Percentiles rank a stretch among this genome's conserved stretches.
Conservation (phyloP, 148 eudicot species). For the Fagopyrum tataricum region DNA sequence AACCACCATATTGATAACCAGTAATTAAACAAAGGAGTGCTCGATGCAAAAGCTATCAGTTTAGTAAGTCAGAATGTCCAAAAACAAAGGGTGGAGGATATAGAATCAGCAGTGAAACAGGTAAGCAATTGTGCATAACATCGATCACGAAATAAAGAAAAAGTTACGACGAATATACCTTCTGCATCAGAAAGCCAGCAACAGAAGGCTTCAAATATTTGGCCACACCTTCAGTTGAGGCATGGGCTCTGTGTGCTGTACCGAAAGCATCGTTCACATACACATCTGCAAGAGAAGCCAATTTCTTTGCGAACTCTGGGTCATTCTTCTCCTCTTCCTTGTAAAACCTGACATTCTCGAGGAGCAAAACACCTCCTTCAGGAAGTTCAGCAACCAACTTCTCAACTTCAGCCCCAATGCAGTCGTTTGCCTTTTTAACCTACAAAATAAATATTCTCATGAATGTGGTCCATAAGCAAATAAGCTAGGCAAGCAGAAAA, state of each 20-base stretch:
- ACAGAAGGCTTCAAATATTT: constrained; percentile 80
- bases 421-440: constrained; percentile 76
- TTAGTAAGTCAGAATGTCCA: too few species aligned
- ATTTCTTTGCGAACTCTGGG: constrained; percentile 70
- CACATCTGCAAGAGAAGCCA: constrained; percentile 82
- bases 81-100: not conserved
- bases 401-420: constrained; percentile 77
- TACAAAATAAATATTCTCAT: constrained; percentile 12
- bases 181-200: constrained; percentile 84
- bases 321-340: constrained; percentile 96
- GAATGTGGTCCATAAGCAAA: not conserved
- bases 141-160: not conserved
- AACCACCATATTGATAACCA: not conserved
- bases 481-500: not conserved
- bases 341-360: constrained; percentile 79
- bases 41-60: not conserved
- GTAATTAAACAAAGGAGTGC: not conserved
- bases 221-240: constrained; percentile 77
- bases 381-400: constrained; percentile 59
- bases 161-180: constrained; percentile 32
- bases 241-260: constrained; percentile 80
- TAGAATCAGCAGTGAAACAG: not conserved
- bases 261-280: constrained; percentile 88
- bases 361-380: constrained; percentile 73
- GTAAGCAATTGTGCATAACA: not conserved